These are phyloP conservation scores for Hygrocybe punicea DNA, from an alignment of 768 basidiomycete species.

Conservation along the genomic window DNA sequence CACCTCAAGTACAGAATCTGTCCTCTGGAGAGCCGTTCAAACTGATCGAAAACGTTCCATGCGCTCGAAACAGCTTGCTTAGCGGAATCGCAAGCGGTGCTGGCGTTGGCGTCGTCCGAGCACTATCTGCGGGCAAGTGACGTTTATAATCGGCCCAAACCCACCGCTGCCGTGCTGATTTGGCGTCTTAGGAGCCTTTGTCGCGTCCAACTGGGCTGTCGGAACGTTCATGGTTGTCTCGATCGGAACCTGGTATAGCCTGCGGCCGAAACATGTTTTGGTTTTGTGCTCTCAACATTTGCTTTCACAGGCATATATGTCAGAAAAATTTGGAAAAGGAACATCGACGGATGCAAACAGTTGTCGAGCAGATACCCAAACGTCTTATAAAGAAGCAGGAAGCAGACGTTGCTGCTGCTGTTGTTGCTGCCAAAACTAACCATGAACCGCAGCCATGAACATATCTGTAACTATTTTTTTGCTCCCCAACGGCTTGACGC, in stretches of 20 bases:
- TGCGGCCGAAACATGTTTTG: no score
- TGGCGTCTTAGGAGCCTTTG: slow-evolving; percentile 47
- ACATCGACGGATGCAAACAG: slow-evolving; percentile 49
- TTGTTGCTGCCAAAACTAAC: no score
- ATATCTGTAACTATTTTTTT: no score
- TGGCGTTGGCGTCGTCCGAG: slow-evolving; percentile 73
- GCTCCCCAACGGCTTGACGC: no score
- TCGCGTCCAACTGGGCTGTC: slow-evolving; percentile 77
- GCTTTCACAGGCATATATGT: slow-evolving; percentile 55
- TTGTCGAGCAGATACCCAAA: slow-evolving; percentile 61
- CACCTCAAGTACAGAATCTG: no score
- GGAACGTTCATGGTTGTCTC: slow-evolving; percentile 70
- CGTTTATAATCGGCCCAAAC: background rate
- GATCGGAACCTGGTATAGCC: slow-evolving; percentile 68
- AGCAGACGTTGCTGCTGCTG: slow-evolving; percentile 5
- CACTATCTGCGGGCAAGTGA: slow-evolving; percentile 57
- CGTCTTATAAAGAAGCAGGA: slow-evolving; percentile 47
- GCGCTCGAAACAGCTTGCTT: slow-evolving; percentile 70
- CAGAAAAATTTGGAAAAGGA: slow-evolving; percentile 54
- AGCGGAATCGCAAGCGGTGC: slow-evolving; percentile 77
- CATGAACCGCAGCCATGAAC: no score
- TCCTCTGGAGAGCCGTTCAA: background rate
- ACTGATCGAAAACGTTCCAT: slow-evolving; percentile 41
- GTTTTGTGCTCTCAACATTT: slow-evolving; percentile 3
- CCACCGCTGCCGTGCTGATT: slow-evolving; percentile 1